phyloP scores from a whole-genome alignment of 1,139 yeast species.

The Petasospora rhodanensis region DNA sequence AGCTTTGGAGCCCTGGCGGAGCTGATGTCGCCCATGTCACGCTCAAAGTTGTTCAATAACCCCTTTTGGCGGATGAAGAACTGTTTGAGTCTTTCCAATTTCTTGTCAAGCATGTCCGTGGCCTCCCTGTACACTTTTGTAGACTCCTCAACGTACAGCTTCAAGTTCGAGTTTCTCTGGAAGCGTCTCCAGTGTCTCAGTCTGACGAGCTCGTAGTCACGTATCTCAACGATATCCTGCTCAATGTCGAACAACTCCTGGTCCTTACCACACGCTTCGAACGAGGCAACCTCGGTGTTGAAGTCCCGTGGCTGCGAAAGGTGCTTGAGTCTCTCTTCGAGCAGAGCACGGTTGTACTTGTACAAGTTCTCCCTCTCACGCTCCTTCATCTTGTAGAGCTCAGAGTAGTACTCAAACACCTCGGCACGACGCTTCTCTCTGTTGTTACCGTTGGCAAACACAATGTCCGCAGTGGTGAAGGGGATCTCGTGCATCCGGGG shows the following conservation, averaged over 20 bases:
- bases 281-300: conserved; percentile 8
- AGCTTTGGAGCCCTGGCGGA: conserved; percentile 22
- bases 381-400: conserved; percentile 18
- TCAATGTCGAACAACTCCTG: conserved; percentile 15
- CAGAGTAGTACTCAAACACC: conserved; percentile 20
- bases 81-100: conserved; percentile 30
- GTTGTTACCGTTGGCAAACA: conserved; percentile 26
- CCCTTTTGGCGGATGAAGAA: conserved; percentile 29
- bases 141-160: conserved; percentile 24
- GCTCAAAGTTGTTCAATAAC: conserved; percentile 21
- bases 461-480: conserved; percentile 16
- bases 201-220: conserved; percentile 30
- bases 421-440: conserved; percentile 24
- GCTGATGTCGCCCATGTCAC: conserved; percentile 24
- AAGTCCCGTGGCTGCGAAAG: conserved; percentile 6
- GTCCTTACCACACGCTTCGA: conserved; percentile 5
- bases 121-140: conserved; percentile 26
- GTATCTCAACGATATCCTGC: conserved; percentile 28
- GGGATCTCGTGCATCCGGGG: conserved; percentile 1
- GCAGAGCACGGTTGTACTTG: conserved; percentile 1
- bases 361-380: conserved; percentile 10
- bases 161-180: conserved; percentile 24
- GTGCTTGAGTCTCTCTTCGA: conserved; percentile 1
- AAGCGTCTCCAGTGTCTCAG: conserved; percentile 25
- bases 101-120: conserved; percentile 24